Percentiles rank a stretch among this genome's conserved stretches.
These are phyloP conservation scores for Grosmannia penicillata DNA, from an alignment of 2,329 filamentous ascomycete species.

Conservation along the genomic window DNA sequence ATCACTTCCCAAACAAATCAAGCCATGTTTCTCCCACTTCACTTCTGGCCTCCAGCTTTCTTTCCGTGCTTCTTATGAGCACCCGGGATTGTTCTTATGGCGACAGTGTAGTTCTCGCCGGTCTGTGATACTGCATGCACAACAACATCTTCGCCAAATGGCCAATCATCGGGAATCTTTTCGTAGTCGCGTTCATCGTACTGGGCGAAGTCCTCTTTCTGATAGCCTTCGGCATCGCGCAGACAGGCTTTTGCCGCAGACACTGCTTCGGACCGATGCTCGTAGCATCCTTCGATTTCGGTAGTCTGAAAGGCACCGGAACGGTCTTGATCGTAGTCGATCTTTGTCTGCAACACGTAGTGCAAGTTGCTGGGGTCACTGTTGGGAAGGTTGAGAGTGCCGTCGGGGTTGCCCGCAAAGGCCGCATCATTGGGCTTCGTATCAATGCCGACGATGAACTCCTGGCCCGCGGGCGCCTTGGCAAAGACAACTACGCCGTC, in stretches of 20 bases:
- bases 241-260: constrained; percentile 20
- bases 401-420: constrained; percentile 12
- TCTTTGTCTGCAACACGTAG: constrained; percentile 26
- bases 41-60: too few relatives aligned
- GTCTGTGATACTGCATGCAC: constrained; percentile 26
- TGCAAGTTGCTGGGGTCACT: constrained; percentile 18
- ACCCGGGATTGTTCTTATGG: constrained; percentile 19
- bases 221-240: constrained; percentile 9
- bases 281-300: constrained; percentile 24
- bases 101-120: constrained; percentile 24
- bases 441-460: constrained; percentile 22
- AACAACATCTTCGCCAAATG: constrained; percentile 27
- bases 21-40: constrained; percentile 1
- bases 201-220: constrained; percentile 19
- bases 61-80: constrained; percentile 13
- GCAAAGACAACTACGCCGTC: constrained; percentile 24
- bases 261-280: constrained; percentile 17
- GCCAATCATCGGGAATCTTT: constrained; percentile 17
- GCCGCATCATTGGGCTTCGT: constrained; percentile 22
- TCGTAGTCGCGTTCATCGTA: constrained; percentile 18
- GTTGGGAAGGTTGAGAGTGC: constrained; percentile 11
- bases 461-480: constrained; percentile 19
- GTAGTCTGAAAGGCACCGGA: constrained; percentile 18
- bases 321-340: constrained; percentile 24
- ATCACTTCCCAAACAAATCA: too few relatives aligned